Base-by-base conservation (phyloP, 129 eudicot species). In the Scalesia atractyloides region DNA sequence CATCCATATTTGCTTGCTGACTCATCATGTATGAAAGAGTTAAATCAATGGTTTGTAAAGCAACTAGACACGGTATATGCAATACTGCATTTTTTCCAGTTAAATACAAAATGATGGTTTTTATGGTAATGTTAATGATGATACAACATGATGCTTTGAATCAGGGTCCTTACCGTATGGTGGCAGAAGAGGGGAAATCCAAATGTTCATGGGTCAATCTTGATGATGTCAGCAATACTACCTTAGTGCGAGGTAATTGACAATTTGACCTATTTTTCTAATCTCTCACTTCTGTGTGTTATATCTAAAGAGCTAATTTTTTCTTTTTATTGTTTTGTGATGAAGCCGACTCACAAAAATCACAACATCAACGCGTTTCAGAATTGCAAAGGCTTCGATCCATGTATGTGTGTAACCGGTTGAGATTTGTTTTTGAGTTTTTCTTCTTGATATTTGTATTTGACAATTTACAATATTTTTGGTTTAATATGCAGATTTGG, bases 331-430 rank as follows among this genome's bases (percentile, higher is more conserved):
- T 36, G 61, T 50, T 68, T 26, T 51, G 20, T 71, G 66, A 76
- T 79, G 82, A 79, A 75, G 81, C 86, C 70, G 99, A 95, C 69
- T 36, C 85, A 30, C 94, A 90, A 77, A 90, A 88, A 76, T 83
- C 96, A 19, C 97, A 94, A 74, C 97, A 86, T 83, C 97, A 88
- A 62, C 96, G 97, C 9, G 94, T 95, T 72, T 88, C 97, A 79
- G 99, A 95, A 80, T 80, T 95, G 91, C 99, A 95, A 86, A 80
- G 99, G 79, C 96, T 95, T 53, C 96, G 99, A 18, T 95, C 99
- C 67, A 83, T 95, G 99, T 95, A 90, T 57, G 97, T 84, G 34
- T 68, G 56, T n/a, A 43, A 49, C 30, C 19, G 12, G 37, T 5
- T n/a, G 65, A 63, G 48, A 24, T 54, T 36, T 41, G 54, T 26